These are phyloP conservation scores for Paramarasmius palmivorus DNA, from an alignment of 1,284 basidiomycete species.

Conservation along the genomic window DNA sequence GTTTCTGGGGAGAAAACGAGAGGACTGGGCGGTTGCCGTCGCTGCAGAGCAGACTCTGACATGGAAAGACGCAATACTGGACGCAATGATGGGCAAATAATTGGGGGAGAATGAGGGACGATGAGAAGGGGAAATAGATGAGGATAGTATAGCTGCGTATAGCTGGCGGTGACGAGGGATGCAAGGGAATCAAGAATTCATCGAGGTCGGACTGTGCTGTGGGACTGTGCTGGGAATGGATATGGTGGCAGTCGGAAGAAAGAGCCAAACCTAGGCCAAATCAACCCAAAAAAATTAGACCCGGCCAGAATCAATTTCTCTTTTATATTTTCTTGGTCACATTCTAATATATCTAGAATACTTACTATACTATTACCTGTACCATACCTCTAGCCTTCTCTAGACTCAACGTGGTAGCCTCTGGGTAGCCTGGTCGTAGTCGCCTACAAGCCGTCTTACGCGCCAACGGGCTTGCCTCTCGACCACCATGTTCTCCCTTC, in stretches of 20 bases:
- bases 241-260: slow-evolving; percentile 9
- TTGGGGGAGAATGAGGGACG: slow-evolving; percentile 10
- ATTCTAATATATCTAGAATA: no score
- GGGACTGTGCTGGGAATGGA: slow-evolving; percentile 18
- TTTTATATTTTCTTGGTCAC: no score
- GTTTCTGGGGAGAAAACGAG: slow-evolving; percentile 74
- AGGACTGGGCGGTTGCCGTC: slow-evolving; percentile 73
- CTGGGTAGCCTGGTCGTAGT: no score
- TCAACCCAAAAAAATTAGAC: not conserved
- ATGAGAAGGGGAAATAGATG: slow-evolving; percentile 8
- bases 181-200: slow-evolving; percentile 19
- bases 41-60: slow-evolving; percentile 62
- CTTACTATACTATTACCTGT: no score
- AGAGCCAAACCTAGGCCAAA: slow-evolving; percentile 2
- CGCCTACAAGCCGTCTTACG: no score
- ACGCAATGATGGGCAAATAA: slow-evolving; percentile 18
- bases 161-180: slow-evolving; percentile 38
- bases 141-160: slow-evolving; percentile 16
- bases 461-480: no score
- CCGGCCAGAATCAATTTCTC: no score
- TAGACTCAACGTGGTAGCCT: no score
- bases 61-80: slow-evolving; percentile 38
- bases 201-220: slow-evolving; percentile 26
- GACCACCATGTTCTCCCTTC: no score
- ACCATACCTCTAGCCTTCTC: no score